Conservation (phyloP, 148 eudicot species). For the Nepenthes mirabilis region DNA sequence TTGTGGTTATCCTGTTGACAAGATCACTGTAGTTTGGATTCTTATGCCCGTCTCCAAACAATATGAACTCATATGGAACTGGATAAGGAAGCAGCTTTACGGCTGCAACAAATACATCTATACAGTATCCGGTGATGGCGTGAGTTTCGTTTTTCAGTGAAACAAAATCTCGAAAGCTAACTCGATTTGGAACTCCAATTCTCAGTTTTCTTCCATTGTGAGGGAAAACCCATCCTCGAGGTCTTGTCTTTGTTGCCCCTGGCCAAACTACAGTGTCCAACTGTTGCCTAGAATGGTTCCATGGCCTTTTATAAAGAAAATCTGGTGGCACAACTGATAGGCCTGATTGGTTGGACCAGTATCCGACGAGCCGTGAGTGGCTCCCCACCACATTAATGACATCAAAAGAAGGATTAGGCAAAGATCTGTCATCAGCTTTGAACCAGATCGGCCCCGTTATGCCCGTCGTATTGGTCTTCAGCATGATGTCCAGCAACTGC, state of each 20-base stretch:
- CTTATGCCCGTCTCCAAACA: conserved; percentile 30
- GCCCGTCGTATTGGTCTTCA: conserved; percentile 22
- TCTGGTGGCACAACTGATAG: conserved; percentile 33
- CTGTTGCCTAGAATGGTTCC: conserved; percentile 26
- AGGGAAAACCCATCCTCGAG: conserved; percentile 42
- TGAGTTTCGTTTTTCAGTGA: conserved; percentile 16
- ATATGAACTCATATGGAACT: conserved; percentile 24
- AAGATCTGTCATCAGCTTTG: conserved; percentile 12
- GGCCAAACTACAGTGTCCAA: conserved; percentile 36
- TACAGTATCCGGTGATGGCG: conserved; percentile 25
- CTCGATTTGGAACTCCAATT: conserved; percentile 33
- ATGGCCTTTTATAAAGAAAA: conserved; percentile 13
- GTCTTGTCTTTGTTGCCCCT: conserved; percentile 19
- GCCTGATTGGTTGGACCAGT: conserved; percentile 49
- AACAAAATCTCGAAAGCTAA: conserved; percentile 31
- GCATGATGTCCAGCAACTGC: conserved; percentile 22
- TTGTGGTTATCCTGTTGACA: conserved; percentile 18
- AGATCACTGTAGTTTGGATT: conserved; percentile 37
- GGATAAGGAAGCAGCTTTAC: conserved; percentile 27
- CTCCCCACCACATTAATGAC: conserved; percentile 26
- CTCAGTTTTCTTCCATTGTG: conserved; percentile 24
- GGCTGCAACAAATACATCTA: conserved; percentile 41
- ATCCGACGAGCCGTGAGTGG: conserved; percentile 23
- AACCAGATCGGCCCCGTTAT: conserved; percentile 19
- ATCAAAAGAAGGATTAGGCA: conserved; percentile 34